phyloP scores from a whole-genome alignment of 2,329 filamentous ascomycete species.

The Aspergillus niger region DNA sequence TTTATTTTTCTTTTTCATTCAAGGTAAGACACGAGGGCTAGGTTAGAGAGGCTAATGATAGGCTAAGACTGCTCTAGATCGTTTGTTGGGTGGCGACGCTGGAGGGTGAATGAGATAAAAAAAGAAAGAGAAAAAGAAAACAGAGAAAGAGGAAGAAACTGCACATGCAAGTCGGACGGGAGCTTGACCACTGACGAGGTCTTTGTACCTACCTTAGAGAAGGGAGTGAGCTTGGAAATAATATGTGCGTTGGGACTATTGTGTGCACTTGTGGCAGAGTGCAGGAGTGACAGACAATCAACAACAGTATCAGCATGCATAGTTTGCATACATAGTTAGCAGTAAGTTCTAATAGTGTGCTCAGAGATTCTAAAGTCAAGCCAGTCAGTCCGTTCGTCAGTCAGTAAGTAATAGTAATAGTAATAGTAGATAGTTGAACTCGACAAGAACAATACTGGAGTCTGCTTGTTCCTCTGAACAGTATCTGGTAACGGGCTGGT shows the following conservation, averaged over 20 bases:
- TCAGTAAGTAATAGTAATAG: too few species aligned
- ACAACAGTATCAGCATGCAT: too few species aligned
- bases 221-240: too few species aligned
- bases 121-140: background rate
- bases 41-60: background rate
- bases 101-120: background rate
- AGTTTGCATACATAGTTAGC: too few species aligned
- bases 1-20: background rate
- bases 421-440: too few species aligned
- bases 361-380: too few species aligned
- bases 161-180: background rate
- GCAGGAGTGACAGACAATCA: too few species aligned
- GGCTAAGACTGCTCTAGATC: background rate
- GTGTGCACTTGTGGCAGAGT: background rate
- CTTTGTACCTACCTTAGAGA: background rate
- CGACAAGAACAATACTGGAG: too few species aligned
- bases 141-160: background rate
- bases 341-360: too few species aligned
- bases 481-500: conserved; percentile 2
- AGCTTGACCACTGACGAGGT: background rate
- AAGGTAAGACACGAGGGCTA: background rate
- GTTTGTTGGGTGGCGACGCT: conserved; percentile 3
- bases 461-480: too few species aligned
- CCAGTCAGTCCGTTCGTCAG: too few species aligned
- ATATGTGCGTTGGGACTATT: background rate